These are phyloP conservation scores for Chlorophyllum brunneum DNA, from an alignment of 768 basidiomycete species.

Conservation along the genomic window DNA sequence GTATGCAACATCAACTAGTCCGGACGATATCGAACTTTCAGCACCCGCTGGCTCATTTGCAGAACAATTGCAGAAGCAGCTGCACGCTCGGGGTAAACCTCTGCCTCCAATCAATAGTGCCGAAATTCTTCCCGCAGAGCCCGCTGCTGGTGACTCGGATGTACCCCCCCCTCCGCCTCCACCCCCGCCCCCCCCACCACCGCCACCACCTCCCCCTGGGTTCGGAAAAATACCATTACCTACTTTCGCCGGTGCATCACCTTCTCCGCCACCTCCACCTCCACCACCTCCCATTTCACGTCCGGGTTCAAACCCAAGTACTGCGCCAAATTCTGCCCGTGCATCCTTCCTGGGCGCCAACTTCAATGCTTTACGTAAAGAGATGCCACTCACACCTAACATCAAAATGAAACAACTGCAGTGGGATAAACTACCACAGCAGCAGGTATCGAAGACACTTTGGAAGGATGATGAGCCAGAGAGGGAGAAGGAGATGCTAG, in stretches of 20 bases:
- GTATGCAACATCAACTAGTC: constrained; percentile 51
- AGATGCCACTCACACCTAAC: constrained; percentile 77
- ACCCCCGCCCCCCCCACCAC: constrained; percentile 25
- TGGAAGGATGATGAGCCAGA: constrained; percentile 72
- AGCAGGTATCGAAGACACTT: constrained; percentile 78
- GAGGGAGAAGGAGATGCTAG: constrained; percentile 76
- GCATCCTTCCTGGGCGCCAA: constrained; percentile 59
- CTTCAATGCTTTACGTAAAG: constrained; percentile 69
- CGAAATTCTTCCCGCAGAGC: constrained; percentile 18
- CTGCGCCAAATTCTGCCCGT: constrained; percentile 47
- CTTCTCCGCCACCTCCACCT: constrained; percentile 35
- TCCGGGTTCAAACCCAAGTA: constrained; percentile 27
- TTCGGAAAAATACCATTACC: constrained; percentile 17
- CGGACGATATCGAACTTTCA: constrained; percentile 28
- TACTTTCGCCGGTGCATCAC: constrained; percentile 19
- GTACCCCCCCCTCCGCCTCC: constrained; percentile 33
- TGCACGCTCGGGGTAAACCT: constrained; percentile 45
- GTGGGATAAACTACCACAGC: constrained; percentile 97
- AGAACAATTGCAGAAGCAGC: constrained; percentile 59
- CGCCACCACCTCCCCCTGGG: constrained; percentile 30
- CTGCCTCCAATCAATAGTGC: constrained; percentile 34
- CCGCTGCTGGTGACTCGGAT: constrained; percentile 13
- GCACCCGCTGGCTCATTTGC: constrained; percentile 47
- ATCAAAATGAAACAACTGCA: constrained; percentile 97
- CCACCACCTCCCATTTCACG: constrained; percentile 22